phyloP scores from a whole-genome alignment of 176 grass and related monocot genomes.

The Canna indica region DNA sequence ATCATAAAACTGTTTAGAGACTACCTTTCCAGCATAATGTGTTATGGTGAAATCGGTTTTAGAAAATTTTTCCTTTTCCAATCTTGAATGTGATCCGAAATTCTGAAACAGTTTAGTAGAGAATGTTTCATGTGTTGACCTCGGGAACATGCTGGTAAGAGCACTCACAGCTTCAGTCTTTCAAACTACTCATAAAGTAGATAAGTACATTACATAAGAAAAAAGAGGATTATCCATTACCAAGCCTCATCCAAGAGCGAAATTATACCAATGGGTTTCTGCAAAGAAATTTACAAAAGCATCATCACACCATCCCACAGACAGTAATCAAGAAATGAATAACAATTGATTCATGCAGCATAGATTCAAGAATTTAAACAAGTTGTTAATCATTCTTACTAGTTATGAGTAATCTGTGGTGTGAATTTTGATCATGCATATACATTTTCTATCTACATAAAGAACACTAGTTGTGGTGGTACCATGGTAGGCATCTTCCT shows the following conservation, averaged over 20 bases:
- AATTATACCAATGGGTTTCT: constrained; percentile 99
- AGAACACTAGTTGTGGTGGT: no score
- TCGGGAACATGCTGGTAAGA: constrained; percentile 86
- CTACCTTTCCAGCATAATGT: constrained; percentile 97
- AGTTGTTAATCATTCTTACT: neutral
- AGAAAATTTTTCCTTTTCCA: constrained; percentile 91
- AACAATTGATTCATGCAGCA: neutral
- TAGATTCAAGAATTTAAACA: neutral
- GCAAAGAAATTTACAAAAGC: constrained; percentile 26
- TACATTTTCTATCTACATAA: no score
- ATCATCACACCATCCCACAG: constrained; percentile 3
- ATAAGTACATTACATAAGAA: constrained; percentile 7
- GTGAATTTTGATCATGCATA: no score
- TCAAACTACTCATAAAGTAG: constrained; percentile 9
- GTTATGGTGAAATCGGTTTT: constrained; percentile 95
- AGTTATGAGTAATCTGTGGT: no score
- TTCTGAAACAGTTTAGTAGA: constrained; percentile 86
- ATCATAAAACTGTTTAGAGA: constrained; percentile 23
- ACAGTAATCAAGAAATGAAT: neutral
- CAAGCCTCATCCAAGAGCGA: constrained; percentile 96
- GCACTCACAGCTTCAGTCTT: constrained; percentile 26
- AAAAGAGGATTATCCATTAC: constrained; percentile 37
- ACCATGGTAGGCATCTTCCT: no score
- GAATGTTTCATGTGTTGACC: constrained; percentile 89
- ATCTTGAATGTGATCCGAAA: constrained; percentile 67